Conservation (phyloP, 1,139 yeast genomes). For the Pichia sp. region DNA sequence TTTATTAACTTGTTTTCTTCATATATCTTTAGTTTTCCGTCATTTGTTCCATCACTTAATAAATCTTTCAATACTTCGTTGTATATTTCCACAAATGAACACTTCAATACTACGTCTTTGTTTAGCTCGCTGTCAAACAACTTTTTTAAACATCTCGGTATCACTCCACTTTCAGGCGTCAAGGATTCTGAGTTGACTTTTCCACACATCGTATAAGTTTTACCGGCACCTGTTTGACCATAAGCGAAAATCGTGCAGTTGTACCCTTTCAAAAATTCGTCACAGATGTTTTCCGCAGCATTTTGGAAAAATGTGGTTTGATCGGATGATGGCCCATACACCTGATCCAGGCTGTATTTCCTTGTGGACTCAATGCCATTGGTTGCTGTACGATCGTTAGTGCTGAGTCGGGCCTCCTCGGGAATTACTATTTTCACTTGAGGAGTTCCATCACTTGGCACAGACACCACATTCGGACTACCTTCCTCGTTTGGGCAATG, state of each 20-base stretch:
- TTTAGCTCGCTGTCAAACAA: conserved; percentile 38
- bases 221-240: conserved; percentile 90
- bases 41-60: conserved; percentile 41
- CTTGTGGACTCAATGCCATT: conserved; percentile 32
- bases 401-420: conserved; percentile 2
- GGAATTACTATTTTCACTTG: conserved; percentile 40
- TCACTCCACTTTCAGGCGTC: conserved; percentile 50
- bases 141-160: conserved; percentile 59
- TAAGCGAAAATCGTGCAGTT: conserved; percentile 82
- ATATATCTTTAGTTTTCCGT: conserved; percentile 41
- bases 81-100: conserved; percentile 70
- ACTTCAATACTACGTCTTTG: conserved; percentile 41
- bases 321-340: conserved; percentile 68
- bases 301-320: conserved; percentile 54
- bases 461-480: conserved; percentile 67
- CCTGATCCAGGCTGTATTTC: conserved; percentile 65
- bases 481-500: conserved; percentile 65
- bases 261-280: conserved; percentile 63
- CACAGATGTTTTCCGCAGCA: conserved; percentile 63
- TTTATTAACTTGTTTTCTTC: conserved; percentile 38
- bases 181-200: conserved; percentile 37
- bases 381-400: neutral
- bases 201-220: conserved; percentile 87
- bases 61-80: conserved; percentile 69
- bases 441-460: conserved; percentile 41